These are phyloP conservation scores for Hevea brasiliensis DNA, from an alignment of 345 rosid species.

Conservation along the genomic window DNA sequence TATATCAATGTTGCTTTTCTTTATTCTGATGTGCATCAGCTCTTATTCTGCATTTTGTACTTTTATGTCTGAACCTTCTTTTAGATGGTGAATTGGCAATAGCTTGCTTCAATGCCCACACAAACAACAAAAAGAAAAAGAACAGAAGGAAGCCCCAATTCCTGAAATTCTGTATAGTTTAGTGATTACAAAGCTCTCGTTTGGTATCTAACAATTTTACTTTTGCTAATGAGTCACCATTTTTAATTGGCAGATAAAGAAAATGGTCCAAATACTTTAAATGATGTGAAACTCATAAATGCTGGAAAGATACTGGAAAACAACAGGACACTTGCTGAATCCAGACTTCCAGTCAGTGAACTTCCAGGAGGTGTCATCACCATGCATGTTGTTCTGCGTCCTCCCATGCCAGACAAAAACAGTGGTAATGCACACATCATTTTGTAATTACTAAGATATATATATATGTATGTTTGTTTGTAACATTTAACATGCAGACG, in stretches of 20 bases:
- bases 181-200: neutral
- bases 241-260: constrained; percentile 49
- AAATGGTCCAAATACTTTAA: constrained; percentile 54
- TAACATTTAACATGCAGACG: neutral
- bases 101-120: neutral
- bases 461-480: neutral
- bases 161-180: neutral
- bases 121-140: neutral
- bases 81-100: neutral
- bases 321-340: constrained; percentile 68
- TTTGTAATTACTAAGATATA: neutral
- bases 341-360: constrained; percentile 60
- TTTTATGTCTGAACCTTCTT: neutral
- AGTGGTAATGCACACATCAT: constrained; percentile 40
- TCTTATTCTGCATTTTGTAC: neutral
- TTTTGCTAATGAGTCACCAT: neutral
- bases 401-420: constrained; percentile 52
- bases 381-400: constrained; percentile 82
- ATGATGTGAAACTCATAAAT: constrained; percentile 71
- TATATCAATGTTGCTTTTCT: neutral
- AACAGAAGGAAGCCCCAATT: neutral
- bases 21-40: neutral
- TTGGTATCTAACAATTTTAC: constrained; percentile 2
- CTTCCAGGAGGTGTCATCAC: constrained; percentile 68
- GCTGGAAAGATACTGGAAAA: constrained; percentile 78